phyloP scores from a whole-genome alignment of 345 rosid species.

The Eutrema japonicum region DNA sequence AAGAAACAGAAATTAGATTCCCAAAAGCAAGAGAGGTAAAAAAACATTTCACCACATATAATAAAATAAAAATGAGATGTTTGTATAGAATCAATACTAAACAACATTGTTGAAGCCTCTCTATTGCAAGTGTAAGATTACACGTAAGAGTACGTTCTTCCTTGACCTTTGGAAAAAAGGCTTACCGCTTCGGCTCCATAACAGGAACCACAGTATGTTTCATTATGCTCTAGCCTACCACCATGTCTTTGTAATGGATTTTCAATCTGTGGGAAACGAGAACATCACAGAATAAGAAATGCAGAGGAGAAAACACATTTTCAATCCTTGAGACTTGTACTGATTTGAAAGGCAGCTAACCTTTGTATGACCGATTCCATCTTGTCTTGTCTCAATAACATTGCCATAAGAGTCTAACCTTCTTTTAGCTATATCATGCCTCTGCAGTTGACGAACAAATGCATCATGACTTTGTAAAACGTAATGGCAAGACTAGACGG shows the following conservation, averaged over 20 bases:
- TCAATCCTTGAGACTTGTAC: neutral
- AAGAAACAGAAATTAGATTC: neutral
- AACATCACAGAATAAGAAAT: slow-evolving; percentile 14
- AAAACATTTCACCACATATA: neutral
- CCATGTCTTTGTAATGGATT: slow-evolving; percentile 91
- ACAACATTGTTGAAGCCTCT: neutral
- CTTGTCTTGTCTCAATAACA: slow-evolving; percentile 68
- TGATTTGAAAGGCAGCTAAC: slow-evolving; percentile 49
- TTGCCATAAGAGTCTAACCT: slow-evolving; percentile 74
- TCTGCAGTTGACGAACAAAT: slow-evolving; percentile 32
- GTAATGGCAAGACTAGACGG: neutral
- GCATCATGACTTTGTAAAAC: neutral
- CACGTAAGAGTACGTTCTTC: neutral
- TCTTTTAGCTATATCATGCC: slow-evolving; percentile 79
- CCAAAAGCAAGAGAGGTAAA: neutral
- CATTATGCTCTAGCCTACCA: slow-evolving; percentile 92
- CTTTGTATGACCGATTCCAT: slow-evolving; percentile 83
- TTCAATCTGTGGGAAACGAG: slow-evolving; percentile 57
- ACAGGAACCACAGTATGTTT: slow-evolving; percentile 88
- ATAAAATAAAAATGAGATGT: neutral
- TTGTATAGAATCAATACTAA: neutral
- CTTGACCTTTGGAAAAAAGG: neutral
- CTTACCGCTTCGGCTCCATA: slow-evolving; percentile 85
- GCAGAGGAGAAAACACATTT: neutral
- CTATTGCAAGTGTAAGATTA: neutral